Conservation (phyloP, 2,329 filamentous ascomycete genomes). For the Aschersonia sp. region DNA sequence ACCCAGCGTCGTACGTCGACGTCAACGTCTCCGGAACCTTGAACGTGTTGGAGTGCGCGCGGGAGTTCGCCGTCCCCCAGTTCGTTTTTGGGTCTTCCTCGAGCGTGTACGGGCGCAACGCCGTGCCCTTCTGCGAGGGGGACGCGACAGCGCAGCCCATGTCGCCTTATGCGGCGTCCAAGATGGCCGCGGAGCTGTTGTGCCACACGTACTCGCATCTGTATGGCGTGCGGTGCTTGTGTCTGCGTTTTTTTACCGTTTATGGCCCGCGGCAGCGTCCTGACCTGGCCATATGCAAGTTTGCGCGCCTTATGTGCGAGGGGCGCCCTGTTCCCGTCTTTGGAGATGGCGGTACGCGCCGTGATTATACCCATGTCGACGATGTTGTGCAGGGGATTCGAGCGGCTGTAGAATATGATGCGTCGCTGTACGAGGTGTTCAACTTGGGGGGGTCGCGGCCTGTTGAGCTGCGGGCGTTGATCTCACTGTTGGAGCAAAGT, state of each 20-base stretch:
- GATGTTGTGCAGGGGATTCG: slow-evolving; percentile 11
- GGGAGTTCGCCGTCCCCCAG: slow-evolving; percentile 8
- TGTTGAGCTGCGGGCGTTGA: slow-evolving; percentile 8
- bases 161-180: slow-evolving; percentile 10
- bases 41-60: slow-evolving; percentile 10
- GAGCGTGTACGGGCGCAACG: slow-evolving; percentile 10
- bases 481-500: slow-evolving; percentile 8
- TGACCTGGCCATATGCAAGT: slow-evolving; percentile 12
- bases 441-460: slow-evolving; percentile 12
- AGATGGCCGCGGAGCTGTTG: slow-evolving; percentile 8
- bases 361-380: slow-evolving; percentile 12
- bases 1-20: slow-evolving; percentile 8
- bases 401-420: slow-evolving; percentile 8
- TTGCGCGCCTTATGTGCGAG: slow-evolving; percentile 7
- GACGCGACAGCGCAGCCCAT: slow-evolving; percentile 8
- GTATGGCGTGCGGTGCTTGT: slow-evolving; percentile 10
- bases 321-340: slow-evolving; percentile 11
- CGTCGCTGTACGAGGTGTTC: slow-evolving; percentile 8
- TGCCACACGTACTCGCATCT: slow-evolving; percentile 12
- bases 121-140: slow-evolving; percentile 9
- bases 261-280: slow-evolving; percentile 12
- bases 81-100: slow-evolving; percentile 12
- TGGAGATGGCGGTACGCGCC: slow-evolving; percentile 9
- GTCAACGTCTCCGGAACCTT: slow-evolving; percentile 11
- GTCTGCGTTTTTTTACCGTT: slow-evolving; percentile 12